Percentiles rank a stretch among this genome's conserved stretches.
phyloP scores from a whole-genome alignment of 495 filamentous ascomycete species.

The Neurospora sublineolata region DNA sequence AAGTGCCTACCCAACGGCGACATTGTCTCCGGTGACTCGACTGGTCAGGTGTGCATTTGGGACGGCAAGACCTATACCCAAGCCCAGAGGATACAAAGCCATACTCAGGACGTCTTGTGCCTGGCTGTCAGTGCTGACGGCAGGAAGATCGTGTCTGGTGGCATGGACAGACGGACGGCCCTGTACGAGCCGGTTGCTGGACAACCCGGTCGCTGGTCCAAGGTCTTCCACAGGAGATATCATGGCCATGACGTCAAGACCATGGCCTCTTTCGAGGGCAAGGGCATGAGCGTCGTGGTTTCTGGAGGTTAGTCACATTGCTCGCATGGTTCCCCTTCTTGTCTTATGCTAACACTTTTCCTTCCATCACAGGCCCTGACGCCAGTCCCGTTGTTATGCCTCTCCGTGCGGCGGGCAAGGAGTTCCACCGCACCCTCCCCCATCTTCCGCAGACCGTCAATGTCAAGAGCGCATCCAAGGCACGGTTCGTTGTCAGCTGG shows the following conservation, averaged over 20 bases:
- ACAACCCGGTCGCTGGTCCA: slow-evolving; percentile 60
- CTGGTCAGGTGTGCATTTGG: slow-evolving; percentile 85
- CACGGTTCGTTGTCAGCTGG: slow-evolving; percentile 74
- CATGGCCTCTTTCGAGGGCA: slow-evolving; percentile 81
- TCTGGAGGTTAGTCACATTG: slow-evolving; percentile 66
- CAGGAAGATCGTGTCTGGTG: slow-evolving; percentile 74
- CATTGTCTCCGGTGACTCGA: slow-evolving; percentile 89
- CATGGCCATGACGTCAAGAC: slow-evolving; percentile 92
- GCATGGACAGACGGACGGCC: slow-evolving; percentile 79
- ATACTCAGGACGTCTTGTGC: slow-evolving; percentile 83
- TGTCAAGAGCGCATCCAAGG: slow-evolving; percentile 55
- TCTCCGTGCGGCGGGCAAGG: slow-evolving; percentile 65
- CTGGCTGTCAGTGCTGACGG: slow-evolving; percentile 71
- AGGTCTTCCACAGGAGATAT: slow-evolving; percentile 68
- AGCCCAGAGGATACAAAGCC: slow-evolving; percentile 69
- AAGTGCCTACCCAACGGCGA: slow-evolving; percentile 77
- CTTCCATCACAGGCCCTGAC: slow-evolving; percentile 55
- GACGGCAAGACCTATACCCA: slow-evolving; percentile 85
- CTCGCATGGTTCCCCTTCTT: background rate
- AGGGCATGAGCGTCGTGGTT: slow-evolving; percentile 70
- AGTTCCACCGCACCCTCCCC: slow-evolving; percentile 67
- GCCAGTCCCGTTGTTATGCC: slow-evolving; percentile 71
- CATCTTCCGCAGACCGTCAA: slow-evolving; percentile 67
- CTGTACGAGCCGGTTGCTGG: slow-evolving; percentile 58
- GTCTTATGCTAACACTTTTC: slow-evolving; percentile 21